Evolutionary conservation across 805 yeast species (phyloP).

Genomic region (Hanseniaspora pseudoguilliermondii): DNA sequence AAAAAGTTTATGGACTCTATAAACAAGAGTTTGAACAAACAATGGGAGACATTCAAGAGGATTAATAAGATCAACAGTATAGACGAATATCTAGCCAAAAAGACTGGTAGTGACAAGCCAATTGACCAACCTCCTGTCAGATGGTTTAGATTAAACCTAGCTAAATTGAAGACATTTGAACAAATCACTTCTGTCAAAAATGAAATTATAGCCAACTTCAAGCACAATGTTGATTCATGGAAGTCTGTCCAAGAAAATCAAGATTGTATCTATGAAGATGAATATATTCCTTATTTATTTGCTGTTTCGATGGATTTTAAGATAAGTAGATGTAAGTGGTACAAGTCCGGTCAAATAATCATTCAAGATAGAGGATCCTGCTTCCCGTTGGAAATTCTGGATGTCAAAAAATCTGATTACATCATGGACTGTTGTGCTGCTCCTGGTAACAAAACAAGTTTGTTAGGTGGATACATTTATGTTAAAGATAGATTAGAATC

Average conservation of each 20-base stretch:
- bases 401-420: slow-evolving; percentile 45
- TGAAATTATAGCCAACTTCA: slow-evolving; percentile 28
- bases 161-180: slow-evolving; percentile 32
- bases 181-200: slow-evolving; percentile 21
- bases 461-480: slow-evolving; percentile 54
- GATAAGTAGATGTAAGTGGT: slow-evolving; percentile 54
- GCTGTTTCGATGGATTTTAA: slow-evolving; percentile 72
- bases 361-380: slow-evolving; percentile 96
- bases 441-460: slow-evolving; percentile 96
- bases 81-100: slow-evolving; percentile 15
- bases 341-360: slow-evolving; percentile 63
- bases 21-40: slow-evolving; percentile 63
- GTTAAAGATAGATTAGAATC: slow-evolving; percentile 21
- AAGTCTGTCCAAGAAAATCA: slow-evolving; percentile 28
- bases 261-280: slow-evolving; percentile 62
- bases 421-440: slow-evolving; percentile 94
- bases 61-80: slow-evolving; percentile 46
- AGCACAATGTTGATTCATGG: slow-evolving; percentile 34
- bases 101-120: slow-evolving; percentile 14
- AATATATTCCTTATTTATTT: slow-evolving; percentile 57
- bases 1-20: slow-evolving; percentile 72
- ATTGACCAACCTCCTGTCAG: slow-evolving; percentile 56
- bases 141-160: slow-evolving; percentile 67
- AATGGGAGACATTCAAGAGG: slow-evolving; percentile 62
- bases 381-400: slow-evolving; percentile 78